Base-by-base conservation (phyloP, 192 early-diverging fungal genomes). In the Podila verticillata region DNA sequence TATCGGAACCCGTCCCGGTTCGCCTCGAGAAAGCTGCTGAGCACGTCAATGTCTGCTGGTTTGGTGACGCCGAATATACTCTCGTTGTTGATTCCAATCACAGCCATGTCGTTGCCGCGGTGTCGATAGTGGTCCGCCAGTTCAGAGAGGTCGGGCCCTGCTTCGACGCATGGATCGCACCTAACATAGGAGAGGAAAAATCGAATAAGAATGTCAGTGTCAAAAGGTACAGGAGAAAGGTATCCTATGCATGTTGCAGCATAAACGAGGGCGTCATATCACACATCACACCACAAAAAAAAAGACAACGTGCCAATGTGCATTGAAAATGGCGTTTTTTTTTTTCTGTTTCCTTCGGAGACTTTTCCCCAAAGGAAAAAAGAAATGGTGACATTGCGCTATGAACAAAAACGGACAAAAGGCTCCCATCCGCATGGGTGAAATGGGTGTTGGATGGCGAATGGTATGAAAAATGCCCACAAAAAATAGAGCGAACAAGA, bases 71-170 rank as follows among this genome's bases (percentile, higher is more conserved):
- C 61, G 31, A 80, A 80, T 44, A 80, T 80, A 48, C 68, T 80
- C 34, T 80, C 77, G 48, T 80, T 80, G 29, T 80, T 72, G 61
- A 80, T 80, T 13, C 77, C 77, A 24, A 80, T 34, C 9, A 80
- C 60, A 5, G 77, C 61, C 10, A 80, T 24, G 51, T 54, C 24
- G 24, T 54, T n/a, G 24, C 51, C 51, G 19, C 70, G 65, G 3
- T 61, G 65, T 28, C 28, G 20, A 28, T 70, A 80, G 31, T 80
- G 65, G 39, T 80, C 77, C 7, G 70, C 69, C 1, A 80, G 48
- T 32, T 72, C 61, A 36, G 77, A 80, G 0, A 80, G 30, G n/a
- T 63, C 77, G 19, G 77, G 77, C 44, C 77, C 77, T n/a, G 70
- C 20, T 29, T 72, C 60, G 1, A 72, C 56, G 54, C 77, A 80